Conservation (phyloP, 768 basidiomycete genomes). For the Mycena metata region DNA sequence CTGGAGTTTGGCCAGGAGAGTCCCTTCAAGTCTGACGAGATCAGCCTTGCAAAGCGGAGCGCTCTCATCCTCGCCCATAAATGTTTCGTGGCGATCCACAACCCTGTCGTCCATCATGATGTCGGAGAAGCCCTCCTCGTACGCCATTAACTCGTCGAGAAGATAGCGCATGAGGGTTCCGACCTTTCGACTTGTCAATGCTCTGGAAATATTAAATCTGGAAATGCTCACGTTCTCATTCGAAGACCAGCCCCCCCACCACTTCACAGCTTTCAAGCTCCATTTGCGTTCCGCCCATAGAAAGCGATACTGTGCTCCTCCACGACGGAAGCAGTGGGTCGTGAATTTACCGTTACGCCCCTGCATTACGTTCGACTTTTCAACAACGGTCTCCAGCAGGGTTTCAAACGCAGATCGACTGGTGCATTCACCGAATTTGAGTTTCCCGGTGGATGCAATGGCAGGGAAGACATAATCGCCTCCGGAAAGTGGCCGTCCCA, state of each 20-base stretch:
- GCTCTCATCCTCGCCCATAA: slow-evolving; percentile 38
- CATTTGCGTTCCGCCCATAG: slow-evolving; percentile 45
- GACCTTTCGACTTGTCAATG: slow-evolving; percentile 26
- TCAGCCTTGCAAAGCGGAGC: slow-evolving; percentile 25
- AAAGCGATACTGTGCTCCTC: slow-evolving; percentile 47
- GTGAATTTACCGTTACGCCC: slow-evolving; percentile 39
- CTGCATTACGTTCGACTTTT: slow-evolving; percentile 33
- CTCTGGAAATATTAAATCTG: background rate
- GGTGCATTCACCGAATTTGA: slow-evolving; percentile 42
- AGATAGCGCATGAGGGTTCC: slow-evolving; percentile 44
- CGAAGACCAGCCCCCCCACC: slow-evolving; percentile 48
- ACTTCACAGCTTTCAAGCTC: slow-evolving; percentile 45
- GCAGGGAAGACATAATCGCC: slow-evolving; percentile 43
- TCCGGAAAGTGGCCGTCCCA: slow-evolving; percentile 28
- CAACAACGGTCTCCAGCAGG: slow-evolving; percentile 40
- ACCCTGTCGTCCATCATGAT: slow-evolving; percentile 41
- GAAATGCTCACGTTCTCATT: slow-evolving; percentile 35
- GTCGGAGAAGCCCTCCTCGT: slow-evolving; percentile 46
- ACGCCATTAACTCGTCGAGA: slow-evolving; percentile 46
- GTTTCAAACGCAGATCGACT: slow-evolving; percentile 42
- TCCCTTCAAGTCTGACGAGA: slow-evolving; percentile 13
- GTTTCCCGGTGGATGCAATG: slow-evolving; percentile 38
- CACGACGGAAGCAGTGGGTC: slow-evolving; percentile 46
- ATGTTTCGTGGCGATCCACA: slow-evolving; percentile 39
- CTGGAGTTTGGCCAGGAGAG: background rate